Percentiles rank a stretch among this genome's conserved stretches.
These are phyloP conservation scores for Capsaspora owczarzaki DNA, from an alignment of 78 protist genomes.

Conservation along the genomic window DNA sequence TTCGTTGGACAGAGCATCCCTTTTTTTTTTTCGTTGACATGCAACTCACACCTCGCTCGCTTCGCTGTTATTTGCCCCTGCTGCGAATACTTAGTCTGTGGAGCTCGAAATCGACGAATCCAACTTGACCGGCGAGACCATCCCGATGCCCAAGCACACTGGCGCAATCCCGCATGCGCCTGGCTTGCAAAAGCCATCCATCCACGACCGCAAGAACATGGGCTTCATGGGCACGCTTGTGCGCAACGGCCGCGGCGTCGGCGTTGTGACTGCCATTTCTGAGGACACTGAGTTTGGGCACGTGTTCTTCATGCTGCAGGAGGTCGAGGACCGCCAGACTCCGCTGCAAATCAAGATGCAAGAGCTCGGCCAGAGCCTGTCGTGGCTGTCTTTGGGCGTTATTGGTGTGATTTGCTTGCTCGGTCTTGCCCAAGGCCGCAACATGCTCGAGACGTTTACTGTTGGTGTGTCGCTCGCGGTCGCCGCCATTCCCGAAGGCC, in stretches of 20 bases:
- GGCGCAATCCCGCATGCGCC: background rate
- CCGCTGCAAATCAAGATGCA: conserved; percentile 66
- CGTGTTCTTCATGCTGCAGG: conserved; percentile 51
- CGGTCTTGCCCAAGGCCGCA: conserved; percentile 37
- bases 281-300: conserved; percentile 77
- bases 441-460: conserved; percentile 46
- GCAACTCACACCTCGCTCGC: background rate
- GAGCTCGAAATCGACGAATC: conserved; percentile 37
- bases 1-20: too few species aligned
- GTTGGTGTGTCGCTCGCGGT: conserved; percentile 83
- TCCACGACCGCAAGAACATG: conserved; percentile 16
- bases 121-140: conserved; percentile 35
- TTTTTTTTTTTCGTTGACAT: background rate
- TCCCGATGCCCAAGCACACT: background rate
- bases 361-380: conserved; percentile 58
- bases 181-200: background rate
- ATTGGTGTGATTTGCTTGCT: conserved; percentile 32
- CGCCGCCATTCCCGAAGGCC: conserved; percentile 92
- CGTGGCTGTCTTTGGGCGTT: conserved; percentile 43
- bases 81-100: background rate
- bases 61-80: background rate
- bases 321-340: conserved; percentile 43
- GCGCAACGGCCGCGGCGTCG: conserved; percentile 51
- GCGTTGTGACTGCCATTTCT: conserved; percentile 73
- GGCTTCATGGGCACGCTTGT: conserved; percentile 47